phyloP scores from a whole-genome alignment of 1,284 basidiomycete genomes.

The Heterobasidion annosum region DNA sequence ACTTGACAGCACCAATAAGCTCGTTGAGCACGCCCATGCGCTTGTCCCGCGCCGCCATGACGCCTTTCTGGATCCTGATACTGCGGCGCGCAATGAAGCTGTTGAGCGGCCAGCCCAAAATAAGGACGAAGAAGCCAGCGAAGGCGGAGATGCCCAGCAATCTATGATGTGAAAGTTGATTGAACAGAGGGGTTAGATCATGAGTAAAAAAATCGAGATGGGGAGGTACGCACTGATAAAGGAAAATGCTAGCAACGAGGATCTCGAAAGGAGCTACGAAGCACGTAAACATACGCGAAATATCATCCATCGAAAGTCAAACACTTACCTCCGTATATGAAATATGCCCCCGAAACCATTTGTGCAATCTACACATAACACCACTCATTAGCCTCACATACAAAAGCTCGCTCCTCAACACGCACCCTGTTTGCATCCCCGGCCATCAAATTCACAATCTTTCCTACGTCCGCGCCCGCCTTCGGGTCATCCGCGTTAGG shows the following conservation, averaged over 20 bases:
- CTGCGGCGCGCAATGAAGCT: conserved; percentile 52
- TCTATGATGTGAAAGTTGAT: conserved; percentile 23
- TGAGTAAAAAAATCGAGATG: conserved; percentile 5
- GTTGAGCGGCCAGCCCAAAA: conserved; percentile 71
- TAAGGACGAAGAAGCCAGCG: conserved; percentile 73
- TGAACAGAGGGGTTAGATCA: not conserved
- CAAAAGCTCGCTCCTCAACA: not conserved
- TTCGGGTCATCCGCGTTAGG: conserved; percentile 48
- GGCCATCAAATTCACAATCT: conserved; percentile 76
- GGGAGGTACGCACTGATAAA: conserved; percentile 58
- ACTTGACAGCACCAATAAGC: conserved; percentile 73
- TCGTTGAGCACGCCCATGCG: conserved; percentile 85
- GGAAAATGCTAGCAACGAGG: conserved; percentile 62
- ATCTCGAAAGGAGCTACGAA: conserved; percentile 69
- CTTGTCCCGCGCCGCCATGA: conserved; percentile 70
- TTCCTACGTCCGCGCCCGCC: conserved; percentile 64
- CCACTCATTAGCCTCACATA: not conserved
- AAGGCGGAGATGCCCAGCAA: conserved; percentile 81
- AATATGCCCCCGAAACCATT: conserved; percentile 44
- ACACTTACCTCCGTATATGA: conserved; percentile 51
- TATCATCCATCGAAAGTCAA: not conserved
- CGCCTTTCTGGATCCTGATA: conserved; percentile 64
- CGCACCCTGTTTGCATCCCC: conserved; percentile 49
- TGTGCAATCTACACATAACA: conserved; percentile 25
- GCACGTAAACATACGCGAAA: not conserved